phyloP scores from a whole-genome alignment of 768 basidiomycete genomes.

The Trametes cingulata region DNA sequence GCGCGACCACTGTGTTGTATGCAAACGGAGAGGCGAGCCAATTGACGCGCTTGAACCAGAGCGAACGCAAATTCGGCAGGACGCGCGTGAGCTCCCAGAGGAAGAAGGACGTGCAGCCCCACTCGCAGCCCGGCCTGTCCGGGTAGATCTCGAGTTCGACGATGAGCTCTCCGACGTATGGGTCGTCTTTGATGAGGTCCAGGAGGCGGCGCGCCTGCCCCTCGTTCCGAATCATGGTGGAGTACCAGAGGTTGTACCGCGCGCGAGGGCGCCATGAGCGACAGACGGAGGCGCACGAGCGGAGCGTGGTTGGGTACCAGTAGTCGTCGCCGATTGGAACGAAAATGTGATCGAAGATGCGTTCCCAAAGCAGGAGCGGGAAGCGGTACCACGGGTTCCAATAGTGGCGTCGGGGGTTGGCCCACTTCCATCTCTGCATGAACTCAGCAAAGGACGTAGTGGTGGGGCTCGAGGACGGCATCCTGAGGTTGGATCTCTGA shows the following conservation, averaged over 20 bases:
- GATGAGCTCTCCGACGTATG: background rate
- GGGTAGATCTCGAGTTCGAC: background rate
- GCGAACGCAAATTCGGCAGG: background rate
- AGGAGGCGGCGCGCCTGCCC: background rate
- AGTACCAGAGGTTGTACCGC: background rate
- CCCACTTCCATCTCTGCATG: too few species aligned
- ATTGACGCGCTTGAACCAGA: background rate
- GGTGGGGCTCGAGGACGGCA: too few species aligned
- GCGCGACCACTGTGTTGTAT: background rate
- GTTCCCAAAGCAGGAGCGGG: background rate
- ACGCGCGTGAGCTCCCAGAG: background rate
- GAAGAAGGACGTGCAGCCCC: background rate
- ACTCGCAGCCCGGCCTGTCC: background rate
- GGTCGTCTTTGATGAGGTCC: background rate
- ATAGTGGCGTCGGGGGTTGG: too few species aligned
- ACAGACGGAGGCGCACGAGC: background rate
- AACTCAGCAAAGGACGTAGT: too few species aligned
- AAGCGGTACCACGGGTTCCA: too few species aligned
- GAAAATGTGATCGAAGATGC: background rate
- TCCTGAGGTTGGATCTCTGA: too few species aligned
- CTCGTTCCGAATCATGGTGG: background rate
- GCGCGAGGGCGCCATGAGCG: slow-evolving; percentile 50
- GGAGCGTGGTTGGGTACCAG: background rate
- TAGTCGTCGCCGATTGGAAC: background rate
- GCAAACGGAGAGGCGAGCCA: background rate